Base-by-base conservation (phyloP, 2,329 filamentous ascomycete genomes). In the Phialophora tarda region DNA sequence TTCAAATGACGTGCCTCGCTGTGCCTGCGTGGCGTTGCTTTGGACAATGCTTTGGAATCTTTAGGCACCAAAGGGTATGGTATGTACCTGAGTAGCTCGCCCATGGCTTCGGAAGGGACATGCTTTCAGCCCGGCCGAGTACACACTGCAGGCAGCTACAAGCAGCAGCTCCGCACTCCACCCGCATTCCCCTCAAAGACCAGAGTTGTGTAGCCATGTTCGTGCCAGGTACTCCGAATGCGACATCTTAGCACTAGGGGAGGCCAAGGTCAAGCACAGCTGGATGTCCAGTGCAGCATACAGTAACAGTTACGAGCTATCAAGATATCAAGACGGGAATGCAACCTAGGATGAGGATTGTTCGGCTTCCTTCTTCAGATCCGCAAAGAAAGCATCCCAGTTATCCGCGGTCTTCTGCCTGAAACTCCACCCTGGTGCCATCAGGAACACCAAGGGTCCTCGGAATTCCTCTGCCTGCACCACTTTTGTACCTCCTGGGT, bases 331-430 rank as follows among this genome's bases (percentile, higher is more conserved):
- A n/a, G 38, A 12, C 50, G 50, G 23, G 12, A 56, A 11, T 38
- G n/a, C 6, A 12, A 56, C 12, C 21, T 21, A 56, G 6, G 26
- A 12, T 21, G 26, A 26, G 23, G 53, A 34, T 24, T 59, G 11
- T 55, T 62, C 59, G 47, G 28, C 48, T 51, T 51, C 48, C 23
- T 51, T 51, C 21, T 51, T 51, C 48, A 51, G 48, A 60, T 60
- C 47, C 4, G 8, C 41, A 50, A 60, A 60, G 34, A 50, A 60
- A 11, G 58, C 47, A 51, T 60, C 17, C 55, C 55, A 57, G 7
- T n/a, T 57, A 4, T 32, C 55, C 30, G 23, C 7, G 11, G 55
- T 57, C 28, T 34, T 38, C 23, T 38, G 32, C 23, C 55, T 34
- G 23, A 57, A 38, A 32, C 55, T 57, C 55, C 55, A 57, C 12